Percentiles rank a stretch among this genome's conserved stretches.
These are phyloP conservation scores for Calonectria hongkongensis DNA, from an alignment of 2,329 filamentous ascomycete species.

Conservation along the genomic window DNA sequence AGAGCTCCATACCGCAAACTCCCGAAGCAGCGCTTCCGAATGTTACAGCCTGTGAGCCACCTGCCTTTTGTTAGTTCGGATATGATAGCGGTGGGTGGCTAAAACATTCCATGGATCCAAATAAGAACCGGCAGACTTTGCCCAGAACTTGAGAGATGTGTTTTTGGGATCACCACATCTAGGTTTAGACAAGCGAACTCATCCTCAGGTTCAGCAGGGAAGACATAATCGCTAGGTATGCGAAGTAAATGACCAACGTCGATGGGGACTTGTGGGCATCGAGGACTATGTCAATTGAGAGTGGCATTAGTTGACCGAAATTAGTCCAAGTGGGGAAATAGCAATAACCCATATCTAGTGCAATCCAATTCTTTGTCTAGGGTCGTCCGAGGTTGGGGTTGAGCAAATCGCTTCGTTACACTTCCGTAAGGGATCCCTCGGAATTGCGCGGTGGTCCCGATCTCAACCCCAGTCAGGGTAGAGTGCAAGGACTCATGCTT, in stretches of 20 bases:
- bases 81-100: too few species aligned
- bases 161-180: conserved; percentile 61
- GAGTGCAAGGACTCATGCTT: not conserved
- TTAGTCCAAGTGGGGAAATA: too few species aligned
- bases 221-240: conserved; percentile 59
- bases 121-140: conserved; percentile 62
- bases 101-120: conserved; percentile 64
- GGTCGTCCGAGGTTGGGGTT: not conserved
- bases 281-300: conserved; percentile 55
- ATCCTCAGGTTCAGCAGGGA: conserved; percentile 59
- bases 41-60: conserved; percentile 65
- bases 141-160: conserved; percentile 23
- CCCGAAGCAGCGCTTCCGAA: conserved; percentile 65
- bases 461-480: conserved; percentile 8
- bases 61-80: conserved; percentile 38
- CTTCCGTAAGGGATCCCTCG: conserved; percentile 38
- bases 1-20: conserved; percentile 60
- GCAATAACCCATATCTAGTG: conserved; percentile 30
- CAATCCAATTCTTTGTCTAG: conserved; percentile 26
- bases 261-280: conserved; percentile 63
- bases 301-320: not conserved
- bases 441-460: conserved; percentile 21
- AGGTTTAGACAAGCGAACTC: conserved; percentile 66
- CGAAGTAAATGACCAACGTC: conserved; percentile 65
- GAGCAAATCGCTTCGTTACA: conserved; percentile 30